phyloP scores from a whole-genome alignment of 257 asterid genomes.

The Pogostemon cablin region DNA sequence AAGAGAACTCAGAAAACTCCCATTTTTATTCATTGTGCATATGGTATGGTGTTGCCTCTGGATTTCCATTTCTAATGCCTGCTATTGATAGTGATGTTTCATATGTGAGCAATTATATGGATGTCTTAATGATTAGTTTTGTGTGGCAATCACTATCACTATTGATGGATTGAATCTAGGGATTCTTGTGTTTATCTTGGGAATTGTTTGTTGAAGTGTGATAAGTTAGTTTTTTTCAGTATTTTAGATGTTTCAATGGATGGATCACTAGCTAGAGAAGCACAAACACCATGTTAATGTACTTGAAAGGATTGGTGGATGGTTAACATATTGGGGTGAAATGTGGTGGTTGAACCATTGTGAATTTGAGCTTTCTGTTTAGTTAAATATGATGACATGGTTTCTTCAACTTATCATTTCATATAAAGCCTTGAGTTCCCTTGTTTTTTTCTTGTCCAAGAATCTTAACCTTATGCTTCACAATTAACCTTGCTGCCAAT shows the following conservation, averaged over 20 bases:
- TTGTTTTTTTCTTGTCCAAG: background rate
- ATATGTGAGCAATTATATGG: background rate
- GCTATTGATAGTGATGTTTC: background rate
- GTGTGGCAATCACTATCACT: background rate
- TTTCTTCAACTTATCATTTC: background rate
- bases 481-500: background rate
- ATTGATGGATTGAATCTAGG: background rate
- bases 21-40: constrained; percentile 83
- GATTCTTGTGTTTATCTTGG: background rate
- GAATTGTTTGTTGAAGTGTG: background rate
- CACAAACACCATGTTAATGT: background rate
- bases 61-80: background rate
- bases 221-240: background rate
- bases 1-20: constrained; percentile 79
- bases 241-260: background rate
- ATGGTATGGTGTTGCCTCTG: constrained; percentile 53
- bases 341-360: background rate
- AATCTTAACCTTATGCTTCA: background rate
- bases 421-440: background rate
- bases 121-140: background rate
- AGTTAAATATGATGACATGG: background rate
- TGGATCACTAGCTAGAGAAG: background rate
- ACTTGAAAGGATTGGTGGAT: background rate
- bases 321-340: background rate
- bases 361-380: constrained; percentile 2